Base-by-base conservation (phyloP, 352 stramenopile species). In the Phytophthora quininea region DNA sequence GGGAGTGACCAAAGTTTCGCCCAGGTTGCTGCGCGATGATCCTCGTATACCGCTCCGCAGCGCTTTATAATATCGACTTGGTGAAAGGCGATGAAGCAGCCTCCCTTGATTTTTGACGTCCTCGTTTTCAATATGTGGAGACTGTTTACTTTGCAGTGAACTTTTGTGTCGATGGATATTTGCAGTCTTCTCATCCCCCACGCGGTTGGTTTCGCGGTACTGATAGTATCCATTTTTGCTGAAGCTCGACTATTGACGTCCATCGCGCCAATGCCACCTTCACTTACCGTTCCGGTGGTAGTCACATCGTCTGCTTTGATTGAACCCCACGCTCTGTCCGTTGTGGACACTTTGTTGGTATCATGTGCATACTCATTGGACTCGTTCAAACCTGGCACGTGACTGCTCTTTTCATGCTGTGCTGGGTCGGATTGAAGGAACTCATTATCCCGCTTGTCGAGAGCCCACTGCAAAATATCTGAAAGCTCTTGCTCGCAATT, bases 21-120 rank as follows among this genome's bases (percentile, higher is more conserved):
- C 19, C 19, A 24, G 19, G 19, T 43, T 71, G 71, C 51, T 66
- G 60, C 2, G 62, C 62, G 30, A 38, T 68, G 8, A 29, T 32
- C 11, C 62, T 62, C 49, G 11, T 62, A 51, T 73, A 2, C 55
- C 61, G 43, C 27, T 11, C 52, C 45, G 50, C 12, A 68, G 55
- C 14, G 30, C 62, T 64, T 63, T 57, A 31, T 64, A 74, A 46
- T 68, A 74, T 15, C 56, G 67, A 14, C 50, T 67, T 9, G 67
- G 67, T 47, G 67, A 74, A 27, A 74, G 49, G 12, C 62, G 55
- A 49, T 74, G 67, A 14, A 74, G 46, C 55, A 74, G 67, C 19
- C 49, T 62, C 19, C 67, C 67, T 35, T 24, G 19, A 50, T 59
- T 67, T 37, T 60, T 71, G 14, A 24, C 19, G 19, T 24, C 19